Percentiles rank a stretch among this genome's conserved stretches.
These are phyloP conservation scores for Penicillium antarcticum DNA, from an alignment of 495 filamentous ascomycete species.

Conservation along the genomic window DNA sequence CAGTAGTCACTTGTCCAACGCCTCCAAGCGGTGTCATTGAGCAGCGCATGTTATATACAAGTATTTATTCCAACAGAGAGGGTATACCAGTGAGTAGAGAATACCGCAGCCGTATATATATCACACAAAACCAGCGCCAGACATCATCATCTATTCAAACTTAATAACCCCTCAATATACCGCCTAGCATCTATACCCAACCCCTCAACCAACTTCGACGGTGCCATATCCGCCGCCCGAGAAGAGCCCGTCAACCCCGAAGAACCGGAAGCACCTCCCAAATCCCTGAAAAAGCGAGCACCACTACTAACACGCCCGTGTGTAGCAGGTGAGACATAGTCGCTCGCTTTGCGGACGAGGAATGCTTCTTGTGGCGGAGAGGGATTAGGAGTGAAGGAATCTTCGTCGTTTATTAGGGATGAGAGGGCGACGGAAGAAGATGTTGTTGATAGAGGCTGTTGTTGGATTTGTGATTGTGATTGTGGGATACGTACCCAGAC, in stretches of 20 bases:
- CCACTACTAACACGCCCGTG: slow-evolving; percentile 39
- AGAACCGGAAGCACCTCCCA: slow-evolving; percentile 36
- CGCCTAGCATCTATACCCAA: slow-evolving; percentile 82
- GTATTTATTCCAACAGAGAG: slow-evolving; percentile 1
- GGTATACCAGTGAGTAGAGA: no score
- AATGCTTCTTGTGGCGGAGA: slow-evolving; percentile 63
- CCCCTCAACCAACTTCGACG: slow-evolving; percentile 72
- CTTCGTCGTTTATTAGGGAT: slow-evolving; percentile 17
- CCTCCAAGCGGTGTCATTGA: no score
- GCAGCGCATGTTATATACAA: no score
- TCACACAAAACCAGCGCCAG: no score
- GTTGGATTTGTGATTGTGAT: slow-evolving; percentile 23
- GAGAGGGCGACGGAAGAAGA: slow-evolving; percentile 15
- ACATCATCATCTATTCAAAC: slow-evolving; percentile 50
- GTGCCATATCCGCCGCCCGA: slow-evolving; percentile 45
- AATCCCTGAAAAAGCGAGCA: slow-evolving; percentile 46
- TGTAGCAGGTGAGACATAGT: slow-evolving; percentile 40
- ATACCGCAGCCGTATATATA: no score
- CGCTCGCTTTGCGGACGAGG: slow-evolving; percentile 73
- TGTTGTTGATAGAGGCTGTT: slow-evolving; percentile 16
- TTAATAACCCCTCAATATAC: slow-evolving; percentile 82
- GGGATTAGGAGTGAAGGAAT: slow-evolving; percentile 7
- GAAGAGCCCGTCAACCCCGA: slow-evolving; percentile 18
- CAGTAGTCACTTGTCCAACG: no score
- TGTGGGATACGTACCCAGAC: slow-evolving; percentile 77